Percentiles rank a stretch among this genome's conserved stretches.
Evolutionary conservation across 176 grass and related monocot species (phyloP).

Genomic region (Coix lacrymajobi): DNA sequence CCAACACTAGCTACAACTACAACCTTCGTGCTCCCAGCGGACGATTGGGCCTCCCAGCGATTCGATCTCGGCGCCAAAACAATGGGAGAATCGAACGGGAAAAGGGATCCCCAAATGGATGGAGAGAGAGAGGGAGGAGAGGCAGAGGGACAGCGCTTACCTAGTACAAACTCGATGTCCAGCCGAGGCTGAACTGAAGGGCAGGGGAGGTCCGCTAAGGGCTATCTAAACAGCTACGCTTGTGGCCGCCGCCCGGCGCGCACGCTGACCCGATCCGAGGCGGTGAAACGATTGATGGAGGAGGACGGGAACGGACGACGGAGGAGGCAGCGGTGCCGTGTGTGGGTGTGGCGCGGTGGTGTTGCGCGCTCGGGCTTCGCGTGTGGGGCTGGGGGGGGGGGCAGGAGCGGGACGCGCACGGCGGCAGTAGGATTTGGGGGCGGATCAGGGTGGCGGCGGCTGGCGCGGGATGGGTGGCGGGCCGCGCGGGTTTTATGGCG

Average conservation of each 20-base stretch:
- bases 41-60: background rate
- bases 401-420: background rate
- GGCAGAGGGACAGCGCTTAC: background rate
- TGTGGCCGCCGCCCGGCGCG: background rate
- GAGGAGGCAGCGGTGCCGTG: background rate
- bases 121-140: background rate
- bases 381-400: background rate
- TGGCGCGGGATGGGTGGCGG: background rate
- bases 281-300: background rate
- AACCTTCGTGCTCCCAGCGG: background rate
- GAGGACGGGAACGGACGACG: background rate
- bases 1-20: background rate
- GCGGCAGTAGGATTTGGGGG: background rate
- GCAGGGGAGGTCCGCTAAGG: background rate
- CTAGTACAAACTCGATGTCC: background rate
- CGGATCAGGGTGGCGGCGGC: background rate
- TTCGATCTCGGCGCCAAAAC: background rate
- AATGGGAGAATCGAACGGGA: too few relatives aligned
- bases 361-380: background rate
- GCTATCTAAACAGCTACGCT: constrained; percentile 22
- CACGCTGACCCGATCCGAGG: too few relatives aligned
- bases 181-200: constrained; percentile 25
- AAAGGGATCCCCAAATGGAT: background rate
- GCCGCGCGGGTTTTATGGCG: background rate
- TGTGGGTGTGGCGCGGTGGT: background rate